phyloP scores from a whole-genome alignment of 306 rosid genomes.

The Malus sieversii region DNA sequence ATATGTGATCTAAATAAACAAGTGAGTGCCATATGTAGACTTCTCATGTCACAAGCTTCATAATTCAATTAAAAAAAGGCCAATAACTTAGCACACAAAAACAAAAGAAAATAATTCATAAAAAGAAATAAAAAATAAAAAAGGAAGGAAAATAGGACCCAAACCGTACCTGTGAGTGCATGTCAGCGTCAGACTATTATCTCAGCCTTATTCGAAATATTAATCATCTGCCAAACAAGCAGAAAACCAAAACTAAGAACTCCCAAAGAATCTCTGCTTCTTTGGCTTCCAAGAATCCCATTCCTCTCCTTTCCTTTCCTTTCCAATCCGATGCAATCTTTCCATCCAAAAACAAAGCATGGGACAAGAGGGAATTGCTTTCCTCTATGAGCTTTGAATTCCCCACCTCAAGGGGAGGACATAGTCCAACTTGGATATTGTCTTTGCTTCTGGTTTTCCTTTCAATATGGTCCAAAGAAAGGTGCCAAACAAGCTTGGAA shows the following conservation, averaged over 20 bases:
- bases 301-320: slow-evolving; percentile 30
- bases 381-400: slow-evolving; percentile 33
- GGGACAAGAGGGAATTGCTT: slow-evolving; percentile 20
- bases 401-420: slow-evolving; percentile 31
- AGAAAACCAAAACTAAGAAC: slow-evolving; percentile 32
- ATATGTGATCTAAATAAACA: background rate
- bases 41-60: slow-evolving; percentile 8
- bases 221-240: slow-evolving; percentile 22
- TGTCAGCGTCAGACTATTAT: slow-evolving; percentile 49
- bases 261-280: slow-evolving; percentile 46
- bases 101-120: background rate
- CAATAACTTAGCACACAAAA: background rate
- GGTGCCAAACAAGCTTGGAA: slow-evolving; percentile 51
- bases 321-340: slow-evolving; percentile 21
- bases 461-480: slow-evolving; percentile 80
- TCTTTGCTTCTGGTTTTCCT: slow-evolving; percentile 22
- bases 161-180: slow-evolving; percentile 28
- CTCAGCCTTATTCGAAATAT: slow-evolving; percentile 39
- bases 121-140: background rate
- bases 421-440: slow-evolving; percentile 10
- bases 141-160: slow-evolving; percentile 20
- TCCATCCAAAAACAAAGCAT: slow-evolving; percentile 11
- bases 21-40: slow-evolving; percentile 14
- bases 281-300: slow-evolving; percentile 39
- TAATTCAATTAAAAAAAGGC: background rate